These are phyloP conservation scores for Chlorella vulgaris DNA, from an alignment of 139 green algal genomes.

Conservation along the genomic window DNA sequence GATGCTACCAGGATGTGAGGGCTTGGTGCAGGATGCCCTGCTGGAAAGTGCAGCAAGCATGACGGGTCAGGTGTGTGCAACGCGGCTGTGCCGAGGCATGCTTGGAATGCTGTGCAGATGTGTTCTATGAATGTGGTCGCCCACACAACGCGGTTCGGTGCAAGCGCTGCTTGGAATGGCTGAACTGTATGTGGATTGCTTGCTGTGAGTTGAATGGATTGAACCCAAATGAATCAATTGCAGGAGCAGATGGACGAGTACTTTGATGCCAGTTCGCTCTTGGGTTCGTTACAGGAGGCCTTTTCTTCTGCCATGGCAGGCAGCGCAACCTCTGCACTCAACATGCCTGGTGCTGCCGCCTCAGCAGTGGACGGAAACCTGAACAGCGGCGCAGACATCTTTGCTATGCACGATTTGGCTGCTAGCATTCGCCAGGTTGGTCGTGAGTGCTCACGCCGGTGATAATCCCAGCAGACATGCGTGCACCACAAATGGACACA, in stretches of 20 bases:
- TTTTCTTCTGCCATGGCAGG: slow-evolving; percentile 38
- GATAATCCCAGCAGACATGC: too few relatives aligned
- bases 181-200: neutral
- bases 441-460: neutral
- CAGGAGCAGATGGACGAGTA: slow-evolving; percentile 41
- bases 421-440: slow-evolving; percentile 26
- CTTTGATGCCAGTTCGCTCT: slow-evolving; percentile 39
- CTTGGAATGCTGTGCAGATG: neutral
- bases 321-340: neutral
- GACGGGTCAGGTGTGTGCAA: slow-evolving; percentile 9
- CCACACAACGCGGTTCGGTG: too few relatives aligned
- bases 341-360: neutral
- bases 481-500: too few relatives aligned
- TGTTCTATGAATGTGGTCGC: neutral
- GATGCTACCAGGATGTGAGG: slow-evolving; percentile 61
- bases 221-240: too few relatives aligned
- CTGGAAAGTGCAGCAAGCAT: neutral
- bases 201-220: too few relatives aligned
- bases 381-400: neutral
- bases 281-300: slow-evolving; percentile 41
- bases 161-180: too few relatives aligned
- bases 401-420: slow-evolving; percentile 27
- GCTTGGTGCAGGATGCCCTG: slow-evolving; percentile 55
- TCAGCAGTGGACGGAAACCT: too few relatives aligned
- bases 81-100: neutral